Conservation (phyloP, 768 basidiomycete species). For the Chiua virens region DNA sequence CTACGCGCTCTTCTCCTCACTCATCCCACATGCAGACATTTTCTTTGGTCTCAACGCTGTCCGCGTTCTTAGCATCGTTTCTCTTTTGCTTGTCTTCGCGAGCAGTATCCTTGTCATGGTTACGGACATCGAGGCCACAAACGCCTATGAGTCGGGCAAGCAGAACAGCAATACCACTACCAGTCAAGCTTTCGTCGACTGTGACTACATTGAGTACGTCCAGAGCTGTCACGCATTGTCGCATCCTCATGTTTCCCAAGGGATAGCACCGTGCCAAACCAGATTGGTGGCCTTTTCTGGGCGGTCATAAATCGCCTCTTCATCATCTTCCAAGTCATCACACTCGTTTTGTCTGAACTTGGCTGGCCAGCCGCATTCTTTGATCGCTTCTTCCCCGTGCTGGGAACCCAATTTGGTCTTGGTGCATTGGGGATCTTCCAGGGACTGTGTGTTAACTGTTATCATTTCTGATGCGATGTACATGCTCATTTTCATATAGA, state of each 20-base stretch:
- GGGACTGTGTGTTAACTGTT: constrained; percentile 58
- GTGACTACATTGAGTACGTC: constrained; percentile 77
- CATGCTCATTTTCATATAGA: constrained; percentile 32
- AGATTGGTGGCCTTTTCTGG: constrained; percentile 90
- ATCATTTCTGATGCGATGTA: background rate
- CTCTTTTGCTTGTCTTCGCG: constrained; percentile 75
- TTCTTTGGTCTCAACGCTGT: constrained; percentile 81
- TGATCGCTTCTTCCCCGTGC: constrained; percentile 80
- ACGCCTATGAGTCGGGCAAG: constrained; percentile 52
- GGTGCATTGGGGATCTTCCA: constrained; percentile 88
- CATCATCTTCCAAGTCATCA: constrained; percentile 80
- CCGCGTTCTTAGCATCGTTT: constrained; percentile 76
- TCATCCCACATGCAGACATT: constrained; percentile 37
- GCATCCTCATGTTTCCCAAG: constrained; percentile 37
- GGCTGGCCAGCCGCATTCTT: constrained; percentile 82
- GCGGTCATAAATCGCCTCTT: constrained; percentile 84
- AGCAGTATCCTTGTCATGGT: constrained; percentile 76
- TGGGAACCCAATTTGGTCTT: constrained; percentile 81
- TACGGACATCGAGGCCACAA: constrained; percentile 73
- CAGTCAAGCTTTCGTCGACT: constrained; percentile 41
- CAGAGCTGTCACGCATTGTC: background rate
- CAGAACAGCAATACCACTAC: constrained; percentile 31
- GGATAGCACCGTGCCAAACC: constrained; percentile 82
- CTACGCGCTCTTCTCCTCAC: background rate
- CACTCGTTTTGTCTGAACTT: constrained; percentile 80